phyloP scores from a whole-genome alignment of 2,329 filamentous ascomycete genomes.

The Xylaria sp. region DNA sequence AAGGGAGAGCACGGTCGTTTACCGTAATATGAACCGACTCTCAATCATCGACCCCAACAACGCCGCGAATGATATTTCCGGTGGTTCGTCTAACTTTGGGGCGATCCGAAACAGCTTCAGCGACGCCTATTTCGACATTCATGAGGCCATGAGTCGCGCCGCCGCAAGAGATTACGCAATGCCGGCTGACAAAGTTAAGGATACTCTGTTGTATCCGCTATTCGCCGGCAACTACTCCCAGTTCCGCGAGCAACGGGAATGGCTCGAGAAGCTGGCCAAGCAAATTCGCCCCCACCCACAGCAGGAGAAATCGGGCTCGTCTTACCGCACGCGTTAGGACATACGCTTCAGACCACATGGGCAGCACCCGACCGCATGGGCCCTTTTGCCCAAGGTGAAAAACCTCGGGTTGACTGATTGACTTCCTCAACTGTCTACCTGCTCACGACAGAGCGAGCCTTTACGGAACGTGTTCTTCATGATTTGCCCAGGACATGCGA shows the following conservation, averaged over 20 bases:
- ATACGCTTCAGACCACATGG: no score
- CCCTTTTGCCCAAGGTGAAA: not conserved
- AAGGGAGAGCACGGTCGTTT: constrained; percentile 42
- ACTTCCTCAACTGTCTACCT: not conserved
- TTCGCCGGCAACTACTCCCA: constrained; percentile 62
- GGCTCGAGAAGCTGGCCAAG: constrained; percentile 50
- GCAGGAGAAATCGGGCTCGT: no score
- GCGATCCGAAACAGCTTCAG: constrained; percentile 66
- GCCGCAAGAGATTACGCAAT: constrained; percentile 30
- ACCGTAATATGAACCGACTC: constrained; percentile 62
- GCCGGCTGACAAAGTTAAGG: constrained; percentile 22
- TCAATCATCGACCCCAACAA: constrained; percentile 93
- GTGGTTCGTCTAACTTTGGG: constrained; percentile 67
- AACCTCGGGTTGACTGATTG: not conserved
- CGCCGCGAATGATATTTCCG: constrained; percentile 78
- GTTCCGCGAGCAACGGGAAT: constrained; percentile 34
- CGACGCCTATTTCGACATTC: constrained; percentile 54
- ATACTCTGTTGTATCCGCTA: constrained; percentile 65
- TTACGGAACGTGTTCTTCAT: not conserved
- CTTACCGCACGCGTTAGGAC: no score
- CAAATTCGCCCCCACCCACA: constrained; percentile 19
- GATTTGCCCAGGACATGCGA: not conserved
- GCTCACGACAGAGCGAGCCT: not conserved
- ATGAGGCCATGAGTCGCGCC: constrained; percentile 52
- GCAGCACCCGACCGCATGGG: not conserved